Percentiles rank a stretch among this genome's conserved stretches.
Conservation (phyloP, 441 rosid genomes). For the Omphalea diandra region DNA sequence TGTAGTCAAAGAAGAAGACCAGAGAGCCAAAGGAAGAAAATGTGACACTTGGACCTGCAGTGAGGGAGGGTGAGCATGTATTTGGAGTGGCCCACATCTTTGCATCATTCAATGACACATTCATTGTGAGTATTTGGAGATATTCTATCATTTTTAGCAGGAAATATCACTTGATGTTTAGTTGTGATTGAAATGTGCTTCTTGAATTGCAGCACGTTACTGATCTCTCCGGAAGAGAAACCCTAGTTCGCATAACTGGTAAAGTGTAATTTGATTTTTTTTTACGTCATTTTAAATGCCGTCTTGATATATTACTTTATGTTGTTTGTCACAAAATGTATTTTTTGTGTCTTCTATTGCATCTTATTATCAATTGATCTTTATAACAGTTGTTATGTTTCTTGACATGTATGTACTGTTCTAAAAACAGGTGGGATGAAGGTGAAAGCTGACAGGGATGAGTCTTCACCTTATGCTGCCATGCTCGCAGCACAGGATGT, state of each 20-base stretch:
- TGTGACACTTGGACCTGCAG: slow-evolving; percentile 66
- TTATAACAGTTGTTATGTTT: background rate
- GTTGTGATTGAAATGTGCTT: background rate
- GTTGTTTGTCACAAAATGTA: background rate
- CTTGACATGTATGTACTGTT: background rate
- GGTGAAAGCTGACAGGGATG: slow-evolving; percentile 87
- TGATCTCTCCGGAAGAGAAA: slow-evolving; percentile 83
- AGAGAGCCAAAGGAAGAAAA: slow-evolving; percentile 80
- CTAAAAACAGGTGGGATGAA: slow-evolving; percentile 72
- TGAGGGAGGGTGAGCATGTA: slow-evolving; percentile 65
- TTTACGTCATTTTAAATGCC: too few relatives aligned
- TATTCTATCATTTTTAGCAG: background rate
- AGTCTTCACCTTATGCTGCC: slow-evolving; percentile 87
- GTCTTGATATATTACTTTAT: background rate
- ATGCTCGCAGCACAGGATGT: slow-evolving; percentile 94
- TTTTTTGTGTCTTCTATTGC: background rate
- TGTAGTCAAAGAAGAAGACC: slow-evolving; percentile 58
- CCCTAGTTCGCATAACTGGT: slow-evolving; percentile 86
- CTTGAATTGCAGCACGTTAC: slow-evolving; percentile 63
- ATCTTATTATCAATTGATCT: background rate
- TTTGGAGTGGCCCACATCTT: slow-evolving; percentile 80
- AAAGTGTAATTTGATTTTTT: background rate
- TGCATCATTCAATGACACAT: slow-evolving; percentile 81
- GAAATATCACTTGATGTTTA: background rate
- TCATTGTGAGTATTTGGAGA: slow-evolving; percentile 44